Conservation (phyloP, 1,139 yeast genomes). For the Debaryomyces robertsiae region DNA sequence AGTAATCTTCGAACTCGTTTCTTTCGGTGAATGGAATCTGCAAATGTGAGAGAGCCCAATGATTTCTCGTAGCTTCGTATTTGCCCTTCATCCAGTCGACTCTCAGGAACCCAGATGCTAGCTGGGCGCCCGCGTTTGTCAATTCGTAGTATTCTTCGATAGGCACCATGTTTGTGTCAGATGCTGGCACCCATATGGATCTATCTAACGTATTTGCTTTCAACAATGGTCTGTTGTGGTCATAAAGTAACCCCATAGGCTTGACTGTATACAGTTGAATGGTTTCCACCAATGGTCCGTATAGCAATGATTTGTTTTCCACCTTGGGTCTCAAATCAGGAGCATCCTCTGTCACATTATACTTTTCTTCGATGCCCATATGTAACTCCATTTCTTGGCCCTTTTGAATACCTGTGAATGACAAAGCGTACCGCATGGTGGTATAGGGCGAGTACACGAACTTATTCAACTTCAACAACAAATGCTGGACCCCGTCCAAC, state of each 20-base stretch:
- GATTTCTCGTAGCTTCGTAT: constrained; percentile 43
- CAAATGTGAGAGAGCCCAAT: constrained; percentile 55
- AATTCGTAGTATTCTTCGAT: constrained; percentile 87
- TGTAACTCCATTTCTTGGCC: constrained; percentile 47
- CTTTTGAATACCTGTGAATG: constrained; percentile 50
- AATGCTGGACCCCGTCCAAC: constrained; percentile 63
- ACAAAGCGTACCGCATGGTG: constrained; percentile 54
- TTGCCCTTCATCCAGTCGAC: constrained; percentile 68
- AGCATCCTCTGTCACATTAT: constrained; percentile 20
- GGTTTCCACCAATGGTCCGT: constrained; percentile 54
- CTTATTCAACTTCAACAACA: constrained; percentile 58
- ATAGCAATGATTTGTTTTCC: constrained; percentile 46
- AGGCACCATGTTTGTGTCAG: constrained; percentile 40
- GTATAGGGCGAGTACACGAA: constrained; percentile 65
- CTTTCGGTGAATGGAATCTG: constrained; percentile 52
- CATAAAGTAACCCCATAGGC: constrained; percentile 60
- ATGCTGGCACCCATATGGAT: constrained; percentile 69
- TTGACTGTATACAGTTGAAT: constrained; percentile 50
- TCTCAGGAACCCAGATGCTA: constrained; percentile 73
- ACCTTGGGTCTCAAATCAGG: constrained; percentile 36
- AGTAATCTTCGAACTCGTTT: constrained; percentile 59
- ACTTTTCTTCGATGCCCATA: constrained; percentile 21
- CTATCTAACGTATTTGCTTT: constrained; percentile 64
- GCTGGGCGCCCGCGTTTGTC: constrained; percentile 71
- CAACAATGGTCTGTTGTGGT: constrained; percentile 67